Conservation (phyloP, 2,329 filamentous ascomycete genomes). For the Xylaria sp. region DNA sequence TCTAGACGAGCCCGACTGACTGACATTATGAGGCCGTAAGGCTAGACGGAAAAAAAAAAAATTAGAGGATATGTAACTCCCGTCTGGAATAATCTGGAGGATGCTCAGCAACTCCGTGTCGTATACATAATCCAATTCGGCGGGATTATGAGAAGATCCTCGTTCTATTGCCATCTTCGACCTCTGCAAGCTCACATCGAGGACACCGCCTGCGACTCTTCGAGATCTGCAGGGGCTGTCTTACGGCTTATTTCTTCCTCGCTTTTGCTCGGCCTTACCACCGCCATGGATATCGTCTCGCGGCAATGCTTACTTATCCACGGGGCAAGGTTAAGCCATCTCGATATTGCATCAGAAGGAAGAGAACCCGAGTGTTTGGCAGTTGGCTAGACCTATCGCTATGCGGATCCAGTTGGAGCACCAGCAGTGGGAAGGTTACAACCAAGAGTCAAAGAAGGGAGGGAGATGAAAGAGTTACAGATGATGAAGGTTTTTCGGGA, state of each 20-base stretch:
- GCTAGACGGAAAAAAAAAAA: not conserved
- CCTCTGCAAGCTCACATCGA: constrained; percentile 14
- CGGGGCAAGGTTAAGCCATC: constrained; percentile 20
- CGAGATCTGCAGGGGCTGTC: constrained; percentile 29
- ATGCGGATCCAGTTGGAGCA: constrained; percentile 26
- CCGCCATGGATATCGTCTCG: constrained; percentile 5
- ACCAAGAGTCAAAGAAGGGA: constrained; percentile 17
- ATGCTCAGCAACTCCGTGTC: not conserved
- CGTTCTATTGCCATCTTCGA: constrained; percentile 11
- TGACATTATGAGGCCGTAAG: not conserved
- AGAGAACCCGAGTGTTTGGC: constrained; percentile 24
- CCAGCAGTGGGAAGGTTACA: constrained; percentile 27
- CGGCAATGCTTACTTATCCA: constrained; percentile 14
- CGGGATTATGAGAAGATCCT: constrained; percentile 20
- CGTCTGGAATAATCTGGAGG: not conserved
- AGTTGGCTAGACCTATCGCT: constrained; percentile 26
- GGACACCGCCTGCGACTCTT: constrained; percentile 3
- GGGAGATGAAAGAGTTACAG: constrained; percentile 39
- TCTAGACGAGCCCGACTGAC: constrained; percentile 13
- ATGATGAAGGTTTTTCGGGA: constrained; percentile 40
- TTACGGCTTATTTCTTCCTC: constrained; percentile 12
- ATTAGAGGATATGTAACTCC: not conserved
- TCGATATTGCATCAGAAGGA: constrained; percentile 26
- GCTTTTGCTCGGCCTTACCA: constrained; percentile 6
- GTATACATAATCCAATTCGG: constrained; percentile 4